Evolutionary conservation across 139 green algal species (phyloP).

Genomic region (Chlamydomonas eustigma): DNA sequence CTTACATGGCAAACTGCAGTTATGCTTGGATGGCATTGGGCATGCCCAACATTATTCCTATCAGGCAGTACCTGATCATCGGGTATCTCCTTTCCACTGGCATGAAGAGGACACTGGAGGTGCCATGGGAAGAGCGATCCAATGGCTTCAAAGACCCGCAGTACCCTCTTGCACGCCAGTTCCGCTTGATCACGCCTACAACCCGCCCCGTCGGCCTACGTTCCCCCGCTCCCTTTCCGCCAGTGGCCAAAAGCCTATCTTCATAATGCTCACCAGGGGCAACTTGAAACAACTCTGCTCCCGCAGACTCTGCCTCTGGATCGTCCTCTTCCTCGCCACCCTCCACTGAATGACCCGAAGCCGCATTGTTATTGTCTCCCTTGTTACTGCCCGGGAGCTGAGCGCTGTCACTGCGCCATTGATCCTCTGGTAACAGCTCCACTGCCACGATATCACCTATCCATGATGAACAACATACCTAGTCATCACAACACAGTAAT

Average conservation of each 20-base stretch:
- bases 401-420: slow-evolving; percentile 58
- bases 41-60: too few relatives aligned
- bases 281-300: slow-evolving; percentile 32
- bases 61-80: slow-evolving; percentile 54
- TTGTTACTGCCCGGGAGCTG: slow-evolving; percentile 23
- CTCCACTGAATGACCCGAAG: background rate
- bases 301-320: slow-evolving; percentile 34
- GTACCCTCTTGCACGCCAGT: slow-evolving; percentile 75
- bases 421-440: slow-evolving; percentile 74
- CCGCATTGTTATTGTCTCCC: background rate
- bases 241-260: background rate
- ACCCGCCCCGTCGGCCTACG: slow-evolving; percentile 64
- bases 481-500: too few relatives aligned
- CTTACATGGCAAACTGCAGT: too few relatives aligned
- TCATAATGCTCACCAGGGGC: slow-evolving; percentile 50
- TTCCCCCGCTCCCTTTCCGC: background rate
- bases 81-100: slow-evolving; percentile 76
- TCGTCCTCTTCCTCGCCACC: slow-evolving; percentile 29
- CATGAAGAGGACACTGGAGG: slow-evolving; percentile 60
- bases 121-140: background rate
- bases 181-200: slow-evolving; percentile 74
- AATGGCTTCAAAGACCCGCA: slow-evolving; percentile 61
- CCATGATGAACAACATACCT: background rate
- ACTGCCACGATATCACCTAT: slow-evolving; percentile 62
- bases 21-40: too few relatives aligned